Evolutionary conservation across 2,329 filamentous ascomycete genomes (phyloP), one percentile per base, ranked within the genome.

Genomic region (Stachybotrys echinatus): DNA sequence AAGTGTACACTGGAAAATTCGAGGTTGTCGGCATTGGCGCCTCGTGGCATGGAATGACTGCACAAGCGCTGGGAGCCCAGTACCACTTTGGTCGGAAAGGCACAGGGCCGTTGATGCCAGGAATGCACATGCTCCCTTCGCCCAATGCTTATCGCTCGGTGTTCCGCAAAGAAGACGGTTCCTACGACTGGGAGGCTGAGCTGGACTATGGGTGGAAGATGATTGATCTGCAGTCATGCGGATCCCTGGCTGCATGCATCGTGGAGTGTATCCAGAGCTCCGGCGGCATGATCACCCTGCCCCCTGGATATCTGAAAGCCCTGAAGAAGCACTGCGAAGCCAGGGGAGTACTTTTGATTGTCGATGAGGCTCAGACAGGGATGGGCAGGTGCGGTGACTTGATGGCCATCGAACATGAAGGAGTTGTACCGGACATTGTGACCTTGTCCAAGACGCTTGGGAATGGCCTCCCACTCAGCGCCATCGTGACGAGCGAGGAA

Each of bases 191-290:
- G 81, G 71, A 81, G 52, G 75, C 77, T 0, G 83, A 85, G 59
- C 66, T 85, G 2, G 71, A 81, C 18, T 83, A 78, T 53, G 80
- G 80, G 5, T 87, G 80, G 73, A 68, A 69, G 18, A 68, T 86
- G 64, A 70, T 87, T 19, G 82, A 87, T 52, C 69, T 74, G 42
- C 75, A 80, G 49, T 81, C 75, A 1, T 77, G 74, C 50, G 83
- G 83, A 0, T 84, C 81, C 0, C 71, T 87, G 1, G 83, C 83
- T 1, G 83, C 83, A 2, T 77, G 80, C 48, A 83, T 87, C 49
- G 68, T 87, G 46, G 82, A 87, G 61, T 80, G 77, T 17, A 84
- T 86, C 37, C 73, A 82, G 10, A 79, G 76, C 22, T 70, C 72
- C 1, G 83, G 75, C 0, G 83, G 84, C 2, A 84, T 87, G 67